Percentiles rank a stretch among this genome's conserved stretches.
phyloP scores from a whole-genome alignment of 176 grass and related monocot genomes.

The Oryza australiensis region DNA sequence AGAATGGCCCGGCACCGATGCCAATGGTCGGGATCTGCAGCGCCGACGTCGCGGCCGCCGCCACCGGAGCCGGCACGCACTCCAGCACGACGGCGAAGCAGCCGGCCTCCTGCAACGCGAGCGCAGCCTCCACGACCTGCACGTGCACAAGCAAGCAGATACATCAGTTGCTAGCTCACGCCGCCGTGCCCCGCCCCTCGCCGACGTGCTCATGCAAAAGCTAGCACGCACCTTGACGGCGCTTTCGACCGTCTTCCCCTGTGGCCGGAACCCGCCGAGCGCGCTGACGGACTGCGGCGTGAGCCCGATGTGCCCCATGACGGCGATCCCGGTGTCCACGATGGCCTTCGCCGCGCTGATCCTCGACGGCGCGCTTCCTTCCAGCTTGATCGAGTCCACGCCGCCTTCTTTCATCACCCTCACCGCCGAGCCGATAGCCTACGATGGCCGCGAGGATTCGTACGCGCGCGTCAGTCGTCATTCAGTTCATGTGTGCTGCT shows the following conservation, averaged over 20 bases:
- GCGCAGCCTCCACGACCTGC: slow-evolving; percentile 88
- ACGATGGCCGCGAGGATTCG: background rate
- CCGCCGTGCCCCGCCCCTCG: no score
- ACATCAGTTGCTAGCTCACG: background rate
- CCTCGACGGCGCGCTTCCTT: slow-evolving; percentile 80
- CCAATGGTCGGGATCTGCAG: slow-evolving; percentile 88
- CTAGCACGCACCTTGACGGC: slow-evolving; percentile 62
- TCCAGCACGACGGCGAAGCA: slow-evolving; percentile 91
- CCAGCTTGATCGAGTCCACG: slow-evolving; percentile 89
- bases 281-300: slow-evolving; percentile 88
- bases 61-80: slow-evolving; percentile 86
- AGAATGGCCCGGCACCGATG: slow-evolving; percentile 86
- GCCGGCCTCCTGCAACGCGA: slow-evolving; percentile 87
- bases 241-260: slow-evolving; percentile 73
- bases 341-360: slow-evolving; percentile 81
- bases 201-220: no score
- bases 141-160: background rate
- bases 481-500: no score
- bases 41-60: slow-evolving; percentile 73
- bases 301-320: slow-evolving; percentile 88
- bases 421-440: slow-evolving; percentile 79
- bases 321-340: slow-evolving; percentile 86
- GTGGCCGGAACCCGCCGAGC: slow-evolving; percentile 87
- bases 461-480: background rate
- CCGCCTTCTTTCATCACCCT: slow-evolving; percentile 85